Base-by-base conservation (phyloP, 305 asterid genomes). In the Solanum hybrid region DNA sequence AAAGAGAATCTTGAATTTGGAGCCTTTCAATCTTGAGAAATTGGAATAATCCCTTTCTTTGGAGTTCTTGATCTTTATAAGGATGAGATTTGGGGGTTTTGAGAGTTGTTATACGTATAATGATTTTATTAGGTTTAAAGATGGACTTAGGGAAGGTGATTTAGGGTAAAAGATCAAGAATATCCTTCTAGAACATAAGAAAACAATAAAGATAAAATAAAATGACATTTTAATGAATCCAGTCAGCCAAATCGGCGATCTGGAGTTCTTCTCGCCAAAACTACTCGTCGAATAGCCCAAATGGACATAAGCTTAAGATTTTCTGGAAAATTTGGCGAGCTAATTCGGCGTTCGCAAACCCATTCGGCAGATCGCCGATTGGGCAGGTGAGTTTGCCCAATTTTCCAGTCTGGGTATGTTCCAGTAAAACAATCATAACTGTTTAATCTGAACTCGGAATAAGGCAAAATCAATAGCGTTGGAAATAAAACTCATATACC, bases 271-370 rank as follows among this genome's bases (percentile, higher is more conserved):
- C 65, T 45, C 22, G 22, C 65, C 65, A 45, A 45, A 45, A 45
- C 65, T 45, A 45, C 65, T 45, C 65, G 0, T 14, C 22, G 7
- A 45, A 45, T 45, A 0, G 8, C 65, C 22, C 65, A 45, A 45
- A 45, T 45, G 65, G 22, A 45, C 22, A 45, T 1, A 45, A 45
- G 65, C 3, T 5, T 45, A 45, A 45, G 65, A 5, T 45, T 45
- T 45, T 45, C 1, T 0, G 0, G 8, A 45, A 14, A 45, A 45
- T 45, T 14, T 5, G 22, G 20, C 0, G 8, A 45, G 65, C 65
- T 45, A 5, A 45, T 45, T 45, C 0, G 1, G 65, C 0, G 22
- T 45, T 45, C 0, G 8, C 65, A 14, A 45, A 45, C 65, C 65
- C 22, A 45, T 45, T 45, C 3, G 22, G 65, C 0, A 14, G 65